Evolutionary conservation across 176 grass and related monocot species (phyloP), one percentile per base, ranked within the genome.

Genomic region (Themeda triandra): DNA sequence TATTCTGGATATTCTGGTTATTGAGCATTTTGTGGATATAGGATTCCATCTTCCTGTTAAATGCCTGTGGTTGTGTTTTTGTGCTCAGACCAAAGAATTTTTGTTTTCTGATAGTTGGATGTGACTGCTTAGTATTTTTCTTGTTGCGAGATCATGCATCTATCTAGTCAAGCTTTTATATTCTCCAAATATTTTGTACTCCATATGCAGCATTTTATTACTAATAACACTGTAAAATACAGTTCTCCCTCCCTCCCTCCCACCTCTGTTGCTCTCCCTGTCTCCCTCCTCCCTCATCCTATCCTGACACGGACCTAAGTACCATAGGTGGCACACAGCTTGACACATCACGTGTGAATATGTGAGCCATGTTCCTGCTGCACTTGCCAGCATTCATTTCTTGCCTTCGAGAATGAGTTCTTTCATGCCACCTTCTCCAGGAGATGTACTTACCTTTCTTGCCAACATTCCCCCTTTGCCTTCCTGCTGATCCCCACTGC

Each of bases 1-100:
- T 84, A 62, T 83, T 83, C 35, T 74, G n/a, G 29, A 66, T 86
- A 63, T 65, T 71, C 53, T 48, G 7, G 1, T 72, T 87, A 9
- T 35, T 62, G 17, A 60, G 56, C 31, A 69, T 72, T 66, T 17
- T 1, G 2, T 45, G 41, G 31, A 74, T 42, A 10, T 6, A 46
- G 44, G 40, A 24, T 41, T 28, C 15, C 30, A n/a, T 75, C 25
- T 72, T 86, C 45, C 79, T 46, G 23, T 69, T 14, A 14, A 82
- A 25, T 76, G 40, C 35, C 27, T 58, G 63, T 60, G 23, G 39
- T 56, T 80, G 2, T 71, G 54, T 2, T 82, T 54, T 40, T 76
- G 19, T 58, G 33, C 24, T 44, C 64, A 49, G 53, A 58, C 5
- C 58, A 60, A 60, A 60, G 23, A 25, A 10, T 41, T 56, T 37